A percentile compares a stretch with the other conserved stretches of the same genome.
Evolutionary conservation across 2,329 filamentous ascomycete species (phyloP).

Genomic region (Exserohilum rostratum): DNA sequence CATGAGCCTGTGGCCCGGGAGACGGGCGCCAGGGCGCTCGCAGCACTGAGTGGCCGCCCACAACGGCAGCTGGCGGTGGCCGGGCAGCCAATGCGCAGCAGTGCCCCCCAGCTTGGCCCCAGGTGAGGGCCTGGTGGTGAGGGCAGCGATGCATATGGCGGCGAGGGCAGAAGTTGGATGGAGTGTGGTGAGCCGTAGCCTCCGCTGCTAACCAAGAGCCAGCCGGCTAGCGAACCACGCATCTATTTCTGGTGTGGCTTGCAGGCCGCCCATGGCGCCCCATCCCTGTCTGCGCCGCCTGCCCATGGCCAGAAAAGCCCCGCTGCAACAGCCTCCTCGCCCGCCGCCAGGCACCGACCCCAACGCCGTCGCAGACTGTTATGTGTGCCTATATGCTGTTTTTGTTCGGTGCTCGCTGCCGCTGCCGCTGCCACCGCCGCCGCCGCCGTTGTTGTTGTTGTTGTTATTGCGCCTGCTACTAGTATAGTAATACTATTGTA

Average conservation of each 20-base stretch:
- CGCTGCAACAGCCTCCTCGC: conserved; percentile 16
- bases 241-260: conserved; percentile 50
- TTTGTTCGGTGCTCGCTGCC: conserved; percentile 6
- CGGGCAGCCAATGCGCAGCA: conserved; percentile 36
- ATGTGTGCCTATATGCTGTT: too few species aligned
- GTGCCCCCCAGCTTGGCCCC: conserved; percentile 31
- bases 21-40: conserved; percentile 17
- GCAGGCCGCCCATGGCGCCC: conserved; percentile 42
- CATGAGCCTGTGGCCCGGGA: conserved; percentile 26
- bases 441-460: neutral
- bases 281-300: conserved; percentile 38
- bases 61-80: conserved; percentile 28
- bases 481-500: too few species aligned
- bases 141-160: conserved; percentile 25
- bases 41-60: conserved; percentile 26
- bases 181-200: conserved; percentile 42
- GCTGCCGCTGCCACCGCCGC: neutral
- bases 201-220: conserved; percentile 8
- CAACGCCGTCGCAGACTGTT: too few species aligned
- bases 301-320: conserved; percentile 40
- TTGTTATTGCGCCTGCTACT: too few species aligned
- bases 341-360: conserved; percentile 30
- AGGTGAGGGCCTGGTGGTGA: conserved; percentile 23
- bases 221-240: conserved; percentile 34
- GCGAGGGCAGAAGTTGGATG: conserved; percentile 16